Evolutionary conservation across 2,329 filamentous ascomycete genomes (phyloP), one percentile per base, ranked within the genome.

Genomic region (Bipolaris gigantea): DNA sequence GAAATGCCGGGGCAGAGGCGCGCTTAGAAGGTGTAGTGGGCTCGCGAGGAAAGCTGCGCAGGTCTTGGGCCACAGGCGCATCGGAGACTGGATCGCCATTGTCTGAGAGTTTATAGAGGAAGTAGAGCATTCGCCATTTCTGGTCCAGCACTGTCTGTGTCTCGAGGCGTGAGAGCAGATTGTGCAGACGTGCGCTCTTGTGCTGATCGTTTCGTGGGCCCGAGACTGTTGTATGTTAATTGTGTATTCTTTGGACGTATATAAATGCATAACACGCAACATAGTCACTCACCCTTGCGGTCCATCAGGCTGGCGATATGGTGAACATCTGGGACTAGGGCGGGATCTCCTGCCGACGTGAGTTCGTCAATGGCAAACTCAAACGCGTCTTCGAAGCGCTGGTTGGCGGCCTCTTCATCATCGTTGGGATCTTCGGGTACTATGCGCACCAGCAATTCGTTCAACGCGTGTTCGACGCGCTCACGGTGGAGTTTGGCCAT

Each of bases 71-170:
- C 41, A 39, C n/a, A 45, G 53, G 53, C 7, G 65, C 63, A 1
- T 34, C 40, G 0, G 55, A 48, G 0, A 43, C 27, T 19, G 59
- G 40, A 33, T 50, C 50, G 5, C 65, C 57, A 8, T 69, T 85
- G 68, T 92, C 89, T 57, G 90, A 86, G 43, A 97, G 83, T 65
- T 90, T 87, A 72, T 94, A 89, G 38, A 99, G 83, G 38, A 99
- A 85, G 72, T 95, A 95, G 18, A 99, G 81, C 61, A 99, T 97
- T 3, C 89, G 91, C 92, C 92, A 97, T 82, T 99, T 99, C 75
- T 96, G 89, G 67, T 90, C 89, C 40, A 99, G 82, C 5, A 97
- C 92, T 0, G 92, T 92, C 61, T 97, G 86, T n/a, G 90, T 89
- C 23, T 97, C 81, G 16, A 99, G 83, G 52, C 91, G 85, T 32